These are phyloP conservation scores for Annulohypoxylon moriforme DNA, from an alignment of 495 filamentous ascomycete genomes.

Conservation along the genomic window DNA sequence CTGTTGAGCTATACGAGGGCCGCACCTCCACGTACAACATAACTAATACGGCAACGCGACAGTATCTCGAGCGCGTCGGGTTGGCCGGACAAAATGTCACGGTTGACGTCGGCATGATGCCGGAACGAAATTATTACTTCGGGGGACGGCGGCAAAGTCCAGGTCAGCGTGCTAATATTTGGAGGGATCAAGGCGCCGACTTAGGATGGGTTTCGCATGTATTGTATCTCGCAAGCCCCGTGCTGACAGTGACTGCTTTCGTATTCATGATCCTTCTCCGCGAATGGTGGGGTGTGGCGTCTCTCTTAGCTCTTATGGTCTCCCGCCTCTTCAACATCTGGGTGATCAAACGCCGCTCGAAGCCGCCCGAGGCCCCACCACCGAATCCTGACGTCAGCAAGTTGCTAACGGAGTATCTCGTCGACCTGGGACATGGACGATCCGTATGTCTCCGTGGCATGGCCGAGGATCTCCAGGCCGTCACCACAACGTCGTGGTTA, in stretches of 20 bases:
- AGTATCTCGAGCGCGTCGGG: conserved; percentile 62
- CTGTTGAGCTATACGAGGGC: conserved; percentile 52
- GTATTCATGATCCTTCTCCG: conserved; percentile 54
- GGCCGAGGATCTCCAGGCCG: conserved; percentile 66
- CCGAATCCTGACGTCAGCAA: conserved; percentile 30
- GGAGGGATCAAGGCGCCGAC: conserved; percentile 46
- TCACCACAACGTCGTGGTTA: conserved; percentile 68
- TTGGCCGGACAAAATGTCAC: conserved; percentile 58
- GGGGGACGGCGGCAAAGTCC: conserved; percentile 21
- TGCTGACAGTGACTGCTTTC: conserved; percentile 56
- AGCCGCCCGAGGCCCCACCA: conserved; percentile 32
- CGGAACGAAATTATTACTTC: conserved; percentile 30
- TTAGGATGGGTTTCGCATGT: conserved; percentile 55
- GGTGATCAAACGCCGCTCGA: conserved; percentile 62
- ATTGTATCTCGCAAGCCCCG: conserved; percentile 58
- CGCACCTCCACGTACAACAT: conserved; percentile 56
- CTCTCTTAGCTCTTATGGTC: conserved; percentile 59
- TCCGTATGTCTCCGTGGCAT: conserved; percentile 62
- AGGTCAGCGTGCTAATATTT: conserved; percentile 49
- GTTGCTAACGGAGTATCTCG: conserved; percentile 47
- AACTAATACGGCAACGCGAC: conserved; percentile 65
- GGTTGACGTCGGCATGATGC: conserved; percentile 55
- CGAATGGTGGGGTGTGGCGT: conserved; percentile 65
- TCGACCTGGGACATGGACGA: conserved; percentile 48
- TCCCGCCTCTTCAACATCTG: conserved; percentile 66